Percentiles rank a stretch among this genome's conserved stretches.
phyloP scores from a whole-genome alignment of 768 basidiomycete species.

The Hortiboletus campestris region DNA sequence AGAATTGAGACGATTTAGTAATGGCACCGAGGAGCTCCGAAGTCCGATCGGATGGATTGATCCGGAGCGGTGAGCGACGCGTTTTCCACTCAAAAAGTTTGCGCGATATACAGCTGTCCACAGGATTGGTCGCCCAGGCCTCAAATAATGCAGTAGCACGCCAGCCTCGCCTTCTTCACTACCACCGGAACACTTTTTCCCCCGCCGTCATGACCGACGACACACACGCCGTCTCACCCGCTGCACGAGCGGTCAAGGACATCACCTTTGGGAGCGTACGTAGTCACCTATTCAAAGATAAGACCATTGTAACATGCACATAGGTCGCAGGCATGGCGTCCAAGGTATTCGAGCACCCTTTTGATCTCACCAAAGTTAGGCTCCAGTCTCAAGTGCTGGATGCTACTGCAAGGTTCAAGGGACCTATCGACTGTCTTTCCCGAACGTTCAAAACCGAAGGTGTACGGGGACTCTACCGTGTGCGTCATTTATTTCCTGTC shows the following conservation, averaged over 20 bases:
- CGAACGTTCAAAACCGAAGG: slow-evolving; percentile 85
- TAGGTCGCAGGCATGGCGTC: slow-evolving; percentile 86
- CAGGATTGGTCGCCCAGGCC: slow-evolving; percentile 24
- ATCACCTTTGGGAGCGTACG: slow-evolving; percentile 58
- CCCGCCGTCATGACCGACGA: slow-evolving; percentile 22
- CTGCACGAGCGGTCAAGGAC: slow-evolving; percentile 40
- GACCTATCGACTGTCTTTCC: slow-evolving; percentile 83
- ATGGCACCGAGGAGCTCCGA: slow-evolving; percentile 4
- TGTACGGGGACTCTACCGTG: slow-evolving; percentile 80
- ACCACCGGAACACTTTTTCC: background rate
- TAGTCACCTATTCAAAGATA: slow-evolving; percentile 3
- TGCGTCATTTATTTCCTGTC: slow-evolving; percentile 38
- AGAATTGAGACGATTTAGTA: too few relatives aligned
- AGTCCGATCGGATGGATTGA: slow-evolving; percentile 7
- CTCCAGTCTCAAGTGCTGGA: slow-evolving; percentile 89
- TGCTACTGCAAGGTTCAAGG: slow-evolving; percentile 65
- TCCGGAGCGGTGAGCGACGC: slow-evolving; percentile 6
- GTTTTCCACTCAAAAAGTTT: slow-evolving; percentile 18
- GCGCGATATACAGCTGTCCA: slow-evolving; percentile 13
- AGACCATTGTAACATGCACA: background rate
- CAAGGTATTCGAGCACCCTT: slow-evolving; percentile 89
- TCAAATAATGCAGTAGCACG: slow-evolving; percentile 28
- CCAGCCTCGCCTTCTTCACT: background rate
- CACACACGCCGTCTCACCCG: slow-evolving; percentile 14
- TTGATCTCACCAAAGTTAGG: slow-evolving; percentile 93